Base-by-base conservation (phyloP, 2,329 filamentous ascomycete species). In the Hypoxylon rubiginosum region DNA sequence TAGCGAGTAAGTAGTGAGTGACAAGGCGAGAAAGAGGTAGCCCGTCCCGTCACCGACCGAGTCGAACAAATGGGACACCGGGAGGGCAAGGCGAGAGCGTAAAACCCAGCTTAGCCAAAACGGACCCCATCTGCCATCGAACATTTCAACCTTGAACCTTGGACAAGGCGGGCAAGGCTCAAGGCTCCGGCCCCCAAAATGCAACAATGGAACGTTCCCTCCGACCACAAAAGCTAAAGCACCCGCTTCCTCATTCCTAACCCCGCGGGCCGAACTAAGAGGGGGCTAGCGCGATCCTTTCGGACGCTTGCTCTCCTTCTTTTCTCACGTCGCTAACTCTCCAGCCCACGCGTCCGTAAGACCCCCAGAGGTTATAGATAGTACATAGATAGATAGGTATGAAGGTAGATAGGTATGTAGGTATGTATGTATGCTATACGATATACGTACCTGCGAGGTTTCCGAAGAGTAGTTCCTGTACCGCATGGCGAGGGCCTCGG, bases 401-500 rank as follows among this genome's bases (percentile, higher is more conserved):
- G n/a, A n/a, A n/a, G 36, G 4, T 19, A 43, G 39, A 19, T 6
- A 19, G 15, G 34, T 15, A 30, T 28, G 15, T 9, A 49, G 28
- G n/a, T 39, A 36, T 52, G 51, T 45, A 46, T 24, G 24, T 26
- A 54, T 56, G 59, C 6, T 50, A 13, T 26, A 21, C n/a, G n/a
- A 19, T 34, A 54, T 19, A 64, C 68, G 67, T 57, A 74, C 67
- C 70, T 74, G 53, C 32, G 71, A 65, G 28, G 62, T 70, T 45
- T 74, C 72, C 6, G 72, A 76, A 7, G 79, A 83, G 76, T 90
- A 91, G 71, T 86, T 82, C 62, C 80, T 79, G 67, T 86, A 89
- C 57, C 89, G 79, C 58, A 85, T 65, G 21, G 87, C 88, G 6
- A 91, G 73, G 15, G 82, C 80, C 66, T 88, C 87, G 0, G 88